These are phyloP conservation scores for Fraxinus sp. DNA, from an alignment of 305 asterid species.

Conservation along the genomic window DNA sequence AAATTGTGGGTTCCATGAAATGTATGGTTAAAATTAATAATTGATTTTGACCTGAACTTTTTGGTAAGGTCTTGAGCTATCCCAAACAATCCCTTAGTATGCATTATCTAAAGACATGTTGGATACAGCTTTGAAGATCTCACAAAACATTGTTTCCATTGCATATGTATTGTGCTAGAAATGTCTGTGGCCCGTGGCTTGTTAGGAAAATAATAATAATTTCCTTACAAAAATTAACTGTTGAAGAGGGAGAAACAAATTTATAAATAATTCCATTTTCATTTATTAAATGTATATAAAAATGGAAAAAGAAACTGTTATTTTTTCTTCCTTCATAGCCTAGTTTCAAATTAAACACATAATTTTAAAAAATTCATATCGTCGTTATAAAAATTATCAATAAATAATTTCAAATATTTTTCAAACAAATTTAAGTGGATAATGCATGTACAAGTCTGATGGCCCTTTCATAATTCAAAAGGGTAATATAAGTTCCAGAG, in stretches of 20 bases:
- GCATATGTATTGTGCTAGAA: neutral
- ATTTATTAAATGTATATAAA: too few relatives aligned
- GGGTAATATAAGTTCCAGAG: neutral
- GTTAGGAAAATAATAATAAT: neutral
- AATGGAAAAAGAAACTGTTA: neutral
- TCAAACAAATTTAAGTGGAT: neutral
- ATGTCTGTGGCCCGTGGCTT: neutral
- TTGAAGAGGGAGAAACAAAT: neutral
- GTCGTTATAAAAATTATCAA: neutral
- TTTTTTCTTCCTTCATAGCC: neutral
- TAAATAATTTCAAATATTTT: too few relatives aligned
- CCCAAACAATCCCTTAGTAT: neutral
- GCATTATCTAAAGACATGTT: neutral
- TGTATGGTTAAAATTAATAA: too few relatives aligned
- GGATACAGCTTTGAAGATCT: neutral
- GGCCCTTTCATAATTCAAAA: neutral
- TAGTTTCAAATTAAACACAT: neutral
- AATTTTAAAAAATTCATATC: neutral
- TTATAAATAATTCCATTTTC: neutral
- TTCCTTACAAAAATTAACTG: neutral
- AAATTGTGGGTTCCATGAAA: too few relatives aligned
- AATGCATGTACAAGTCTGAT: neutral
- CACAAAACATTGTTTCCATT: neutral
- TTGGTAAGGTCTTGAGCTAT: neutral
- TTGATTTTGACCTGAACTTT: too few relatives aligned